Base-by-base conservation (phyloP, 2,329 filamentous ascomycete species). In the Trichoderma semiorbis region DNA sequence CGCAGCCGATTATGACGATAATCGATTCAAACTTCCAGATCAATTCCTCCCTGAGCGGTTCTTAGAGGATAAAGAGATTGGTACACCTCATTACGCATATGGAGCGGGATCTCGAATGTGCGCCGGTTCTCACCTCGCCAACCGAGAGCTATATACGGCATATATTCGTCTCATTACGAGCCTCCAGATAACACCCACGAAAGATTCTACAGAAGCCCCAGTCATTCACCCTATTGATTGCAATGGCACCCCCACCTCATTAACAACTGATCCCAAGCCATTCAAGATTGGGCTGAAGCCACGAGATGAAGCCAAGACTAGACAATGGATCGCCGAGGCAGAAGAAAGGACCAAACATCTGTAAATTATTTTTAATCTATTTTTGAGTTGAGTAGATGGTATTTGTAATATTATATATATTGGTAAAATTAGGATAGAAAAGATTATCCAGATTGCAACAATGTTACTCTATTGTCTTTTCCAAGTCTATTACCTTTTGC, bases 11-110 rank as follows among this genome's bases (percentile, higher is more conserved):
- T 93, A 93, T 79, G 92, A 94, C 77, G 84, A 86, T 6, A 79
- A 81, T 0, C 91, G 93, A 78, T 94, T 93, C 83, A 87, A 89
- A 74, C 79, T 88, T 32, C 88, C 92, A 0, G 74, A 85, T 32
- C 80, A 83, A 7, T 94, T 94, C 79, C 83, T 89, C n/a, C 90
- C 92, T 0, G 91, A 94, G 74, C 87, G 92, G 30, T 94, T 91
- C 77, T 82, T 94, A 12, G 79, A 85, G 66, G 84, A 89, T 67
- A 83, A 81, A 26, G 87, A 81, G 83, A 63, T 81, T 0, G 89
- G 89, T 8, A 90, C 88, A 1, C 87, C 86, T 0, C 89, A 91
- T 76, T 90, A 88, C 75, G 87, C 82, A 11, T 91, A 89, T 73
- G 89, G 90, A 3, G 88, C 89, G 0, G 89, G 90, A 2, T 87